phyloP scores from a whole-genome alignment of 1,139 yeast species.

The Petasospora fabianii region DNA sequence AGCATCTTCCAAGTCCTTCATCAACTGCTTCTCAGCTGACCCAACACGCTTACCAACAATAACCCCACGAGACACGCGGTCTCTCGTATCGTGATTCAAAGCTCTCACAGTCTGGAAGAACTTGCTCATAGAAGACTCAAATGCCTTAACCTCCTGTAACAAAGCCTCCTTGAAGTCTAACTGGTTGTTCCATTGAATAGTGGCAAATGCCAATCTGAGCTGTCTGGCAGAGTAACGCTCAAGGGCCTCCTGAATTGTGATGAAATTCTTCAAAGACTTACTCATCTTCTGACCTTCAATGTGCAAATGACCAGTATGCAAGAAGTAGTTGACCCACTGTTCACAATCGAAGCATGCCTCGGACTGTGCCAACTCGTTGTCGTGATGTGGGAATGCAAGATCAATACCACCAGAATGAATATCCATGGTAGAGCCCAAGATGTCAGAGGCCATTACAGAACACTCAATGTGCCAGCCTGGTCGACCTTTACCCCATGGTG shows the following conservation, averaged over 20 bases:
- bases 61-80: constrained; percentile 37
- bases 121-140: constrained; percentile 71
- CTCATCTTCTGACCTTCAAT: constrained; percentile 99
- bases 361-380: constrained; percentile 94
- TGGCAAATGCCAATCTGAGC: constrained; percentile 83
- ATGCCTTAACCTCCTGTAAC: constrained; percentile 68
- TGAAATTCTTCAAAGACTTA: constrained; percentile 88
- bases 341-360: constrained; percentile 87
- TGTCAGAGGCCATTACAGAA: constrained; percentile 96
- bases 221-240: constrained; percentile 70
- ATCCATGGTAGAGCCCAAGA: constrained; percentile 80
- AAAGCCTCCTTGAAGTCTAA: constrained; percentile 86
- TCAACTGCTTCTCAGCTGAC: constrained; percentile 50
- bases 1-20: constrained; percentile 46
- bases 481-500: constrained; percentile 97
- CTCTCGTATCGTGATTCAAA: constrained; percentile 54
- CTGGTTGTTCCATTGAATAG: constrained; percentile 89
- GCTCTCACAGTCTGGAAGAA: constrained; percentile 86
- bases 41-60: constrained; percentile 55
- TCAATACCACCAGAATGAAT: constrained; percentile 98
- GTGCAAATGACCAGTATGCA: constrained; percentile 96
- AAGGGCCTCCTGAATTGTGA: constrained; percentile 90
- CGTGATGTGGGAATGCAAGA: constrained; percentile 99
- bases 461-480: constrained; percentile 99
- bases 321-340: constrained; percentile 95